Evolutionary conservation across 1,139 yeast species (phyloP).

Genomic region (Scheffersomyces cryptocercus): DNA sequence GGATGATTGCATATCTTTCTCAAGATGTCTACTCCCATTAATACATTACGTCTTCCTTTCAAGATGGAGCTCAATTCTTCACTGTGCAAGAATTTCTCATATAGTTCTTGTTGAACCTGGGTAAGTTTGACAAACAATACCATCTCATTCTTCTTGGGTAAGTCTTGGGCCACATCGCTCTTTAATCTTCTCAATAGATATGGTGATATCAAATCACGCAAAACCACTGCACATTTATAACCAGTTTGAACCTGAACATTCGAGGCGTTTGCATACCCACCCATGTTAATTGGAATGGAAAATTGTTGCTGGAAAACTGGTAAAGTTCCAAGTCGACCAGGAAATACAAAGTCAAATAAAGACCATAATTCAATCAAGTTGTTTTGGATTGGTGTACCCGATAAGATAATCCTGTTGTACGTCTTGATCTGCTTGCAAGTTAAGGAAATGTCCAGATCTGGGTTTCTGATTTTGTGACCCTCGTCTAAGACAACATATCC

Average conservation of each 20-base stretch:
- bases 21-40: conserved; percentile 86
- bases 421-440: conserved; percentile 83
- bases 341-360: conserved; percentile 89
- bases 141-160: conserved; percentile 92
- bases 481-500: conserved; percentile 91
- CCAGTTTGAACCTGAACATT: conserved; percentile 97
- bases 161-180: conserved; percentile 93
- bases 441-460: conserved; percentile 85
- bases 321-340: conserved; percentile 89
- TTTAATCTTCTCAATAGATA: conserved; percentile 84
- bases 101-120: conserved; percentile 68
- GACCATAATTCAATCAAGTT: conserved; percentile 93
- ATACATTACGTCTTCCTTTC: conserved; percentile 75
- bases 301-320: conserved; percentile 95
- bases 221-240: conserved; percentile 89
- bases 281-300: conserved; percentile 88
- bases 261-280: conserved; percentile 98
- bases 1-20: conserved; percentile 97
- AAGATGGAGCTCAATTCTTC: conserved; percentile 74
- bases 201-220: conserved; percentile 87
- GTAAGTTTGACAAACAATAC: conserved; percentile 90
- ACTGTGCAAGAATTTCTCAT: conserved; percentile 71
- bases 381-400: conserved; percentile 97
- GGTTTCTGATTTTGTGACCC: conserved; percentile 95
- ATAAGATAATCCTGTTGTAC: conserved; percentile 76